Evolutionary conservation across 768 basidiomycete genomes (phyloP).

Genomic region (Candolleomyces efflorescens): DNA sequence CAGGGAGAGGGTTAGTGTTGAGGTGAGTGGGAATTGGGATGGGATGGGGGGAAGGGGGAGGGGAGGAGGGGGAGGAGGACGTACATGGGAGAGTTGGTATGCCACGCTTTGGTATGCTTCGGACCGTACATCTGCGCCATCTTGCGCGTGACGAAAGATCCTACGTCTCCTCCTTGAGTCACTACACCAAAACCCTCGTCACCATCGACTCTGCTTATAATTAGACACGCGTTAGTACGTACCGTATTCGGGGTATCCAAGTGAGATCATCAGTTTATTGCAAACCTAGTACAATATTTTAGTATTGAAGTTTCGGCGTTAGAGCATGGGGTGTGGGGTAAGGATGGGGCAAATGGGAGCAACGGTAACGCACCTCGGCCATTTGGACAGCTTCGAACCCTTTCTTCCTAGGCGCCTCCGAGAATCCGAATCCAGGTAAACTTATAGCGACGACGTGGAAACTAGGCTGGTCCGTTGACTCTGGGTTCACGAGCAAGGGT

Average conservation of each 20-base stretch:
- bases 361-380: slow-evolving; percentile 41
- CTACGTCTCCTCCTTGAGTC: slow-evolving; percentile 24
- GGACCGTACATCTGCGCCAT: slow-evolving; percentile 26
- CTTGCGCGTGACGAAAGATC: slow-evolving; percentile 19
- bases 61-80: too few relatives aligned
- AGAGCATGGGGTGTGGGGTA: too few relatives aligned
- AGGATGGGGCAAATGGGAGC: too few relatives aligned
- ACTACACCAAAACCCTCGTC: slow-evolving; percentile 16
- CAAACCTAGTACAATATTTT: too few relatives aligned
- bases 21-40: too few relatives aligned
- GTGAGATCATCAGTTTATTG: too few relatives aligned
- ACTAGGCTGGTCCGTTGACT: slow-evolving; percentile 40
- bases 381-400: slow-evolving; percentile 40
- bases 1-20: too few relatives aligned
- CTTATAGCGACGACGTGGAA: slow-evolving; percentile 62
- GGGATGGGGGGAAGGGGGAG: too few relatives aligned
- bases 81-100: slow-evolving; percentile 45
- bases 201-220: too few relatives aligned
- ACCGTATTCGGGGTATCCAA: too few relatives aligned
- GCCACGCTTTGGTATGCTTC: slow-evolving; percentile 47
- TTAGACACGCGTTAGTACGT: too few relatives aligned
- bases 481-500: slow-evolving; percentile 43
- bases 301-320: too few relatives aligned
- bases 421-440: slow-evolving; percentile 62
- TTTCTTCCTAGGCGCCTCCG: slow-evolving; percentile 45